Evolutionary conservation across 2,329 filamentous ascomycete species (phyloP).

Genomic region (Chrysoporthe austroafricana): DNA sequence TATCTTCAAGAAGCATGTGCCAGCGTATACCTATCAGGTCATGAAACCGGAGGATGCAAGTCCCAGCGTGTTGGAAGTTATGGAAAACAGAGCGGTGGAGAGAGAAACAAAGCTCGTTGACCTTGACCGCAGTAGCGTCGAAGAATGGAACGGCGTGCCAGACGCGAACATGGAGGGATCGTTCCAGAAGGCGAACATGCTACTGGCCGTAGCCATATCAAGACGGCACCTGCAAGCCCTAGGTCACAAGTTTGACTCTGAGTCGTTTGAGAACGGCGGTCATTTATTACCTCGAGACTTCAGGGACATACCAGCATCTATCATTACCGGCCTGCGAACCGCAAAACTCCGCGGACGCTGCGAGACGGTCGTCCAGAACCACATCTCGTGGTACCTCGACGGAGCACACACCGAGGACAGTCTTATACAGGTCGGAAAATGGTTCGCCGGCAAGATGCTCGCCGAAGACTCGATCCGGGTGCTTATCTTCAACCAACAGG

Average conservation of each 20-base stretch:
- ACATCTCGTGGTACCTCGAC: conserved; percentile 78
- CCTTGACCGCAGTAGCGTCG: conserved; percentile 50
- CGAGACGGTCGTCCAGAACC: conserved; percentile 59
- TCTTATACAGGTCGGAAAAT: conserved; percentile 73
- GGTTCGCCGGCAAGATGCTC: conserved; percentile 67
- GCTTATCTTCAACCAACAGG: conserved; percentile 92
- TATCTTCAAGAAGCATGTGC: conserved; percentile 72
- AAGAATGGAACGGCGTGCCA: conserved; percentile 38
- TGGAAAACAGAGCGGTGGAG: conserved; percentile 56
- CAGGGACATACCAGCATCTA: conserved; percentile 52
- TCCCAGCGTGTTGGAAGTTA: conserved; percentile 34
- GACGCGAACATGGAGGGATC: conserved; percentile 47
- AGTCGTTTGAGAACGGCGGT: conserved; percentile 54
- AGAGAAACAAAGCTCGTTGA: conserved; percentile 53
- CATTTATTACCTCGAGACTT: conserved; percentile 26
- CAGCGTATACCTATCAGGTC: conserved; percentile 59
- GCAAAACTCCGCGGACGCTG: conserved; percentile 78
- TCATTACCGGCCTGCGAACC: conserved; percentile 66
- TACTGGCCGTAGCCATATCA: conserved; percentile 53
- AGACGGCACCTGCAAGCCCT: conserved; percentile 50
- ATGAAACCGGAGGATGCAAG: conserved; percentile 44
- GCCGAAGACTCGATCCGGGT: conserved; percentile 43
- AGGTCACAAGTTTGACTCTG: conserved; percentile 21
- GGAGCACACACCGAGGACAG: conserved; percentile 89
- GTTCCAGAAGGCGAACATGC: conserved; percentile 63